Conservation (phyloP, 352 stramenopile genomes). For the Phytophthora multivora region DNA sequence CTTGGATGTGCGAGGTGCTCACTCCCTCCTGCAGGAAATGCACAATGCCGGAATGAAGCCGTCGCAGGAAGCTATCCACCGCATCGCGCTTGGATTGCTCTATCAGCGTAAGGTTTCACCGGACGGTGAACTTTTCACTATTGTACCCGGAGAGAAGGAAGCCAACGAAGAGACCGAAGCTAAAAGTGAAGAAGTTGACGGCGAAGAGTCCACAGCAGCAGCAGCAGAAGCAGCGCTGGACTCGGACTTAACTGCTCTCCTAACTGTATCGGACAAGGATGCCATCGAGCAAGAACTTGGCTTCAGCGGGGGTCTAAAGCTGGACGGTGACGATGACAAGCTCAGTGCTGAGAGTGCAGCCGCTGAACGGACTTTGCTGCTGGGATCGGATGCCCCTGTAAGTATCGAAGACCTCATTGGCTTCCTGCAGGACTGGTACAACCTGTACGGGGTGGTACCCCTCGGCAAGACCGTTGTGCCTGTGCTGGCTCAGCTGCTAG, state of each 20-base stretch:
- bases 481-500: constrained; percentile 63
- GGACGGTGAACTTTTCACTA: neutral
- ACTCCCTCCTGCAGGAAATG: constrained; percentile 79
- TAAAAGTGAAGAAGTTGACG: constrained; percentile 19
- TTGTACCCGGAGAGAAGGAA: constrained; percentile 2
- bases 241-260: constrained; percentile 37
- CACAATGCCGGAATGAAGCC: constrained; percentile 76
- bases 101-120: constrained; percentile 39
- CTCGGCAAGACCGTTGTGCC: constrained; percentile 79
- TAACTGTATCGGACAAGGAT: constrained; percentile 44
- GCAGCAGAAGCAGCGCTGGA: constrained; percentile 31
- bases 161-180: neutral
- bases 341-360: constrained; percentile 26
- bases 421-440: constrained; percentile 90
- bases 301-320: constrained; percentile 37
- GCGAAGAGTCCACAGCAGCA: constrained; percentile 10
- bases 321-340: constrained; percentile 51
- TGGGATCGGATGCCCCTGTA: constrained; percentile 48
- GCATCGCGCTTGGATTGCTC: constrained; percentile 66
- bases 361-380: constrained; percentile 18
- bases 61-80: constrained; percentile 70
- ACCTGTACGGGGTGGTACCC: constrained; percentile 70
- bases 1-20: constrained; percentile 53
- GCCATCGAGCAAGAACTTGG: constrained; percentile 57
- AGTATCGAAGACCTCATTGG: constrained; percentile 61